Evolutionary conservation across 129 eudicot genomes (phyloP).

Genomic region (Flaveria sonorensis): DNA sequence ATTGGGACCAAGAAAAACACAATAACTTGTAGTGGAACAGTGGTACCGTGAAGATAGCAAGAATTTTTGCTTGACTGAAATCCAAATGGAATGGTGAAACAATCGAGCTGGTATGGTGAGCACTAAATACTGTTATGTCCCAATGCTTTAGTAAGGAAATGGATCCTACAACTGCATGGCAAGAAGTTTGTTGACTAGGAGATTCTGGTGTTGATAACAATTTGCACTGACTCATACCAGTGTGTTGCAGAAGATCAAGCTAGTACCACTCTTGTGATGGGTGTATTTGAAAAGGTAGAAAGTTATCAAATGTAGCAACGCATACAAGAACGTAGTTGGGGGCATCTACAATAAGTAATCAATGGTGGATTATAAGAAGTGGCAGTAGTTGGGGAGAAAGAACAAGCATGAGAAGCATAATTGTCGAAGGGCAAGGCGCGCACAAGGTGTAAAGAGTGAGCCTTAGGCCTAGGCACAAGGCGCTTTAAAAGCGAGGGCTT

Average conservation of each 20-base stretch:
- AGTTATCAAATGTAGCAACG: not conserved
- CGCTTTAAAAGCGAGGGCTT: no score
- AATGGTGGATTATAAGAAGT: not conserved
- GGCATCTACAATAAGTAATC: not conserved
- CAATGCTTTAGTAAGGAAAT: no score
- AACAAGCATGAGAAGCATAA: not conserved
- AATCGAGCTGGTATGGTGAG: not conserved
- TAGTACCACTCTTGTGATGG: not conserved
- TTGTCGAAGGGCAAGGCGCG: no score
- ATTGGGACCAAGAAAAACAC: not conserved
- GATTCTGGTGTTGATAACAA: not conserved
- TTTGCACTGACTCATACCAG: not conserved
- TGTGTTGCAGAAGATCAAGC: constrained; percentile 1
- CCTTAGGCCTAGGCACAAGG: no score
- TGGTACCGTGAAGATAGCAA: not conserved
- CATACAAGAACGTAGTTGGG: not conserved
- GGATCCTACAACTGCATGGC: not conserved
- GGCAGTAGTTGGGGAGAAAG: not conserved
- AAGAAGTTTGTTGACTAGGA: not conserved
- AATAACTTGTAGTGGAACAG: not conserved
- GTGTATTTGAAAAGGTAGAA: not conserved
- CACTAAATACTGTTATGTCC: no score
- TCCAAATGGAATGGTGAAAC: not conserved
- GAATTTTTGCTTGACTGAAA: not conserved
- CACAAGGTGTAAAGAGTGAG: no score